Base-by-base conservation (phyloP, 441 rosid species). In the Metrosideros polymorpha region DNA sequence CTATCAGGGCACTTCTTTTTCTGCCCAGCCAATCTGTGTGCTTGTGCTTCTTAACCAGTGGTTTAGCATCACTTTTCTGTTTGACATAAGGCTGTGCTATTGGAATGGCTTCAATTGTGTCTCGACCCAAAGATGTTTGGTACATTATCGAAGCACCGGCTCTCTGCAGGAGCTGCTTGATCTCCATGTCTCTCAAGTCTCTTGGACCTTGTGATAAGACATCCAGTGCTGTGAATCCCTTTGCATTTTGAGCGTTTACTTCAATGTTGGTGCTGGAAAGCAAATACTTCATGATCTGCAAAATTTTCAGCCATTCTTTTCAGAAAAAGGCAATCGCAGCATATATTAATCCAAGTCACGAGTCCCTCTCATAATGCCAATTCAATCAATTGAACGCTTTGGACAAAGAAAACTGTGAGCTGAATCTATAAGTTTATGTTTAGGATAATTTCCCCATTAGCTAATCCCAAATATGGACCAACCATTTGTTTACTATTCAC, bases 1-100 rank as follows among this genome's bases (percentile, higher is more conserved):
- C 84, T 79, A 87, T 87, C 76, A 84, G 52, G 50, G 86, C 82
- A 39, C 84, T 87, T 42, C 86, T 45, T 27, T 84, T 87, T 24
- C 84, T 57, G 42, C 89, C 59, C 51, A 87, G 63, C 89, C 86
- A 87, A 82, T 87, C 86, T 1, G 27, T 77, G 47, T 84, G 86
- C 84, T 79, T 86, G 82, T 49, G 84, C 45, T 82, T 79, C 53
- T 22, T 66, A 25, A 45, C 45, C 9, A 61, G 79, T n/a, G n/a
- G 82, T 61, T 49, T 82, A 39, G 35, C 5, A 71, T 35, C 47
- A 35, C 79, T 71, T 10, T 71, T 35, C 79, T 71, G 79, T 35
- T 71, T 71, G 79, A 71, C 10, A 0, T 71, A 71, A 0, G 88
- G 85, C 32, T 49, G 63, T 49, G 55, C 85, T 51, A 55, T 29